Evolutionary conservation across 306 rosid genomes (phyloP).

Genomic region (Vigna angularis): DNA sequence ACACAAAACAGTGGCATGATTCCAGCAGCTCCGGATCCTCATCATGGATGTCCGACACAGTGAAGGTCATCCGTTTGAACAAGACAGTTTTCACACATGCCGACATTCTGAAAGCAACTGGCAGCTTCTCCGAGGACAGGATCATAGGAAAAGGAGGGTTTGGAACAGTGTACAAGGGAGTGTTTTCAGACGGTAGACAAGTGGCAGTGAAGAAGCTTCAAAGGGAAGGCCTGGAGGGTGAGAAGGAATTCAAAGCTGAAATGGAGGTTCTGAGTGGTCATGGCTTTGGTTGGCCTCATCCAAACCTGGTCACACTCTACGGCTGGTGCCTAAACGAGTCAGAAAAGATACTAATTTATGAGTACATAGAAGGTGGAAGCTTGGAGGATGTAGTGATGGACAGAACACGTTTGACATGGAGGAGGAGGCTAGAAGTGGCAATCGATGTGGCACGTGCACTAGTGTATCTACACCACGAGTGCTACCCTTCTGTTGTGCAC

Average conservation of each 20-base stretch:
- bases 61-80: constrained; percentile 85
- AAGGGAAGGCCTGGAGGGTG: constrained; percentile 86
- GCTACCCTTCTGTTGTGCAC: constrained; percentile 80
- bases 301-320: constrained; percentile 90
- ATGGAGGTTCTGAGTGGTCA: constrained; percentile 88
- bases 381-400: constrained; percentile 77
- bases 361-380: constrained; percentile 93
- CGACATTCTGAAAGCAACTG: constrained; percentile 83
- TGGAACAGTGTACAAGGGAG: constrained; percentile 87
- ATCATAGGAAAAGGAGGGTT: constrained; percentile 92
- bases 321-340: constrained; percentile 87
- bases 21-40: constrained; percentile 69
- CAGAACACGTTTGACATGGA: constrained; percentile 63
- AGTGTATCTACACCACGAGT: constrained; percentile 84
- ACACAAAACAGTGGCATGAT: constrained; percentile 54
- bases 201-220: constrained; percentile 94
- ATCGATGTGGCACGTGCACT: constrained; percentile 86
- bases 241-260: constrained; percentile 88
- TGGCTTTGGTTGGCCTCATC: constrained; percentile 91
- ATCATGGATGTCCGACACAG: constrained; percentile 67
- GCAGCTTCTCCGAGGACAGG: constrained; percentile 77
- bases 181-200: constrained; percentile 74
- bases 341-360: constrained; percentile 76
- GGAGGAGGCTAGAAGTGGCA: constrained; percentile 67
- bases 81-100: constrained; percentile 79